These are phyloP conservation scores for Tetracladium setigerum DNA, from an alignment of 495 filamentous ascomycete genomes.

Conservation along the genomic window DNA sequence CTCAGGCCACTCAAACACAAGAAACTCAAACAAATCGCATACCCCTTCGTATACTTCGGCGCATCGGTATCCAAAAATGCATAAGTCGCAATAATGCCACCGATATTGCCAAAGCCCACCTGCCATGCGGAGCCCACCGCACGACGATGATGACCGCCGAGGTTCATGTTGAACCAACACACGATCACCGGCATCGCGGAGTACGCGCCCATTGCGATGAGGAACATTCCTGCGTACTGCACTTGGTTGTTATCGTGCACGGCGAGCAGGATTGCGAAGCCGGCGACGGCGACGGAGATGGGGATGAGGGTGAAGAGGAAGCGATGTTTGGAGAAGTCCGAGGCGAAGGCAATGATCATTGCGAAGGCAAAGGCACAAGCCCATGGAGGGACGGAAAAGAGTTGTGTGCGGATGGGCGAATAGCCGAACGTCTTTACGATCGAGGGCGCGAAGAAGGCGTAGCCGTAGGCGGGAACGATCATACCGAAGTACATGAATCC, in stretches of 20 bases:
- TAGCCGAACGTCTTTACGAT: conserved; percentile 67
- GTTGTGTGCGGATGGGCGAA: conserved; percentile 62
- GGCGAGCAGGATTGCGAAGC: conserved; percentile 64
- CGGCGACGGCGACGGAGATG: conserved; percentile 56
- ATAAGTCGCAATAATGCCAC: conserved; percentile 86
- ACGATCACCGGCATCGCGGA: conserved; percentile 76
- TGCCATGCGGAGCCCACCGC: conserved; percentile 84
- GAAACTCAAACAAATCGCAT: conserved; percentile 72
- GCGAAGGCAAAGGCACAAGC: conserved; percentile 70
- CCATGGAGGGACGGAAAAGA: conserved; percentile 82
- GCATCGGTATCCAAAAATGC: conserved; percentile 67
- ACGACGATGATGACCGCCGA: conserved; percentile 79
- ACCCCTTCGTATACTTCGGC: conserved; percentile 65
- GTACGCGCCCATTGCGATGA: conserved; percentile 58
- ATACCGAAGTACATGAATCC: conserved; percentile 88
- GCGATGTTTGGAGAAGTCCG: conserved; percentile 65
- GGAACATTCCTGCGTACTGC: conserved; percentile 68
- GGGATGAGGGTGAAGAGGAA: conserved; percentile 64
- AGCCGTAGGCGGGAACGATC: conserved; percentile 79
- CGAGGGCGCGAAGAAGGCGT: conserved; percentile 62
- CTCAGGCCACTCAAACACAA: conserved; percentile 54
- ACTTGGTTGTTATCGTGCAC: conserved; percentile 50
- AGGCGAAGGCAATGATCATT: conserved; percentile 61
- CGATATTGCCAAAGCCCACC: conserved; percentile 88
- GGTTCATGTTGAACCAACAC: conserved; percentile 93